A percentile compares a stretch with the other conserved stretches of the same genome.
Evolutionary conservation across 73 alveolate genomes (phyloP).

Genomic region (Paramecium sonneborni): DNA sequence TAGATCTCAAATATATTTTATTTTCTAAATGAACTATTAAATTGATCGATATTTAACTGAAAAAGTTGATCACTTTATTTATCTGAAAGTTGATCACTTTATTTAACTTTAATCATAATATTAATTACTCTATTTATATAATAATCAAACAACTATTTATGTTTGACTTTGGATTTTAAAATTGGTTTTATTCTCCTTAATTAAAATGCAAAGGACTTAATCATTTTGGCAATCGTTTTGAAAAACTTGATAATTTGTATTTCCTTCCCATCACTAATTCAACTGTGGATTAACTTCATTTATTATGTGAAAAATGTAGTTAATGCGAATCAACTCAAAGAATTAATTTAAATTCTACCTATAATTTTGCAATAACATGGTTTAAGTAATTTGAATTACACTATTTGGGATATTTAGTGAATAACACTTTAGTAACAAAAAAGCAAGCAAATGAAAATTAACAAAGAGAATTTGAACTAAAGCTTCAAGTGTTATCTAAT

Average conservation of each 20-base stretch:
- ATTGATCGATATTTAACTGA: too few species aligned
- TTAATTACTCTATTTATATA: too few species aligned
- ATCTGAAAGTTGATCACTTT: too few species aligned
- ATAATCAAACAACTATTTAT: neutral
- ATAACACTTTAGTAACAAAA: neutral
- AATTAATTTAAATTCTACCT: neutral
- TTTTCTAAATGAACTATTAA: too few species aligned
- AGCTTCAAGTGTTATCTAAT: neutral
- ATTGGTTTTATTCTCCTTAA: neutral
- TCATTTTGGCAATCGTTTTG: neutral
- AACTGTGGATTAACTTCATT: neutral
- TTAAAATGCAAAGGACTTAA: neutral
- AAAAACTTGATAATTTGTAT: neutral
- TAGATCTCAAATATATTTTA: too few species aligned
- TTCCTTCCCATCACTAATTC: neutral
- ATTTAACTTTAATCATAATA: too few species aligned
- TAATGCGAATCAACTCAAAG: neutral
- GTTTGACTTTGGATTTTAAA: neutral
- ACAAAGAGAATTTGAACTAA: neutral
- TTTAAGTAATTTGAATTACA: neutral
- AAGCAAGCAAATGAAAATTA: neutral
- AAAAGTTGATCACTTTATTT: too few species aligned
- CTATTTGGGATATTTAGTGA: neutral
- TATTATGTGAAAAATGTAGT: neutral
- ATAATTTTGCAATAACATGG: neutral